phyloP scores from a whole-genome alignment of 345 rosid species.

The Salix arbutifolia region DNA sequence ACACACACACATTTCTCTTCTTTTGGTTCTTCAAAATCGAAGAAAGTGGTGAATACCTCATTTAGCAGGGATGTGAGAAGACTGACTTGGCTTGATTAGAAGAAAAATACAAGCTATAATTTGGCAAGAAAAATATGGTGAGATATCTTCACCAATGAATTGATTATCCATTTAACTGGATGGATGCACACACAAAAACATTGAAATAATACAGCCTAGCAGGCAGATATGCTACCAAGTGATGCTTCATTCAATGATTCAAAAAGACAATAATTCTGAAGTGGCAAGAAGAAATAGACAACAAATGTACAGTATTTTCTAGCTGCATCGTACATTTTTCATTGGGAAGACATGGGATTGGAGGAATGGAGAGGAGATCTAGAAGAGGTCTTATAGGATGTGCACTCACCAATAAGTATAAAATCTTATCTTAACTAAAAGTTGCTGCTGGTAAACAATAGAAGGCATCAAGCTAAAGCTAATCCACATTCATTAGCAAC shows the following conservation, averaged over 20 bases:
- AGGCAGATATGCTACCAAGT: not conserved
- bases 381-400: not conserved
- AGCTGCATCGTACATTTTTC: too few relatives aligned
- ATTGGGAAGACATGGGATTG: too few relatives aligned
- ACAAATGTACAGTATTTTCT: not conserved
- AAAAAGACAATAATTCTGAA: not conserved
- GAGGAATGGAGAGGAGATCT: not conserved
- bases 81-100: not conserved
- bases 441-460: not conserved
- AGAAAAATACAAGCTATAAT: not conserved
- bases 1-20: not conserved
- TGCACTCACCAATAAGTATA: not conserved
- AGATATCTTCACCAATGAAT: not conserved
- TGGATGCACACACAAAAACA: not conserved
- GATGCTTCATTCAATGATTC: not conserved
- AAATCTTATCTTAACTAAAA: not conserved
- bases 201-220: not conserved
- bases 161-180: not conserved
- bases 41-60: not conserved
- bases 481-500: not conserved
- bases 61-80: not conserved
- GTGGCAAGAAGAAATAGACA: not conserved
- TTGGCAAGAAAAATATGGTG: not conserved
- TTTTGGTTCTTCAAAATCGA: not conserved
- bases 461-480: not conserved